Conservation (phyloP, 306 rosid species). For the Datisca glomerata region DNA sequence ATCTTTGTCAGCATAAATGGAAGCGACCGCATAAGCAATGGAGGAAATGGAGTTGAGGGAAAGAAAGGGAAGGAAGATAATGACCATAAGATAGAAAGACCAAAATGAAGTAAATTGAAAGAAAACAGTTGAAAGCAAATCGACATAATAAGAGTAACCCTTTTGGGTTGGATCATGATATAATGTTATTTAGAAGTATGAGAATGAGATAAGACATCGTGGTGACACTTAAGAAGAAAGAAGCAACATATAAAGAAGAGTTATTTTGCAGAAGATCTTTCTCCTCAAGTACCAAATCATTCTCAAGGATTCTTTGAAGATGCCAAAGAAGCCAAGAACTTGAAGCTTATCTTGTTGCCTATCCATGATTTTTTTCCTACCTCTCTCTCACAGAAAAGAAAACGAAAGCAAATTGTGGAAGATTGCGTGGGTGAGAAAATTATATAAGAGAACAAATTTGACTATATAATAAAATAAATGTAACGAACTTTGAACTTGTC, state of each 20-base stretch:
- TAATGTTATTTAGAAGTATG: too few species aligned
- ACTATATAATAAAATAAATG: too few species aligned
- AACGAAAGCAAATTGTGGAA: background rate
- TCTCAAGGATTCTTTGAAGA: background rate
- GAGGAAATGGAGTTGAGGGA: constrained; percentile 12
- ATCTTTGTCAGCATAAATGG: background rate
- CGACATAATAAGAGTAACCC: background rate
- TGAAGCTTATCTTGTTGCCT: background rate
- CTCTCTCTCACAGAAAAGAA: background rate
- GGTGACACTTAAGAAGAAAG: background rate
- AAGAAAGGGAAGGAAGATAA: constrained; percentile 16
- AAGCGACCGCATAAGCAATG: background rate
- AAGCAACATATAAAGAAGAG: background rate
- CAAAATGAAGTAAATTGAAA: background rate
- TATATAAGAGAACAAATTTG: too few species aligned
- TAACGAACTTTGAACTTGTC: too few species aligned
- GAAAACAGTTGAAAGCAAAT: background rate
- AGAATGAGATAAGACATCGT: too few species aligned
- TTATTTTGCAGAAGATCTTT: background rate
- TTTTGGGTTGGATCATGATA: too few species aligned
- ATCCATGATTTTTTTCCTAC: background rate
- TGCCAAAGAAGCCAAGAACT: background rate
- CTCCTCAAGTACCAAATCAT: background rate
- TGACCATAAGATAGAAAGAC: constrained; percentile 8
- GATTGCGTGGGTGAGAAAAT: too few species aligned